phyloP scores from a whole-genome alignment of 441 rosid genomes.

The Pelargonium myrrhifolium region DNA sequence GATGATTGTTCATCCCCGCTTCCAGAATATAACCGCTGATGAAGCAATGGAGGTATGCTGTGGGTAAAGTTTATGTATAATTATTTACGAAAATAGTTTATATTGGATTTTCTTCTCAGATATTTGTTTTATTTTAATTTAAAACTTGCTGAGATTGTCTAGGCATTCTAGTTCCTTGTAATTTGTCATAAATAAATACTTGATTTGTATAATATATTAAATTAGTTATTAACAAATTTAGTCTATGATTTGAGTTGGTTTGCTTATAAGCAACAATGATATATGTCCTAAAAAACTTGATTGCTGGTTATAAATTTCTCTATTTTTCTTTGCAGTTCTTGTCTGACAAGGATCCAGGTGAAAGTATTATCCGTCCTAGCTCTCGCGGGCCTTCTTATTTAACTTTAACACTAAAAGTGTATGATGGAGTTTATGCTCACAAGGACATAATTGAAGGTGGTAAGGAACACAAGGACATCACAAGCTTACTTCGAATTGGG shows the following conservation, averaged over 20 bases:
- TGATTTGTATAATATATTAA: neutral
- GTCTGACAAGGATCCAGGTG: slow-evolving; percentile 88
- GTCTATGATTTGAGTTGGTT: neutral
- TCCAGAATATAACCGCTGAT: slow-evolving; percentile 9
- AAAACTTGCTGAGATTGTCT: neutral
- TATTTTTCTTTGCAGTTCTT: slow-evolving; percentile 43
- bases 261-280: neutral
- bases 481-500: slow-evolving; percentile 87
- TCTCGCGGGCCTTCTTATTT: slow-evolving; percentile 88
- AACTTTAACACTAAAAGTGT: slow-evolving; percentile 77
- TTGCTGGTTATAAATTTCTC: neutral
- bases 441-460: slow-evolving; percentile 93
- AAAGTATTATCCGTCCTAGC: slow-evolving; percentile 88
- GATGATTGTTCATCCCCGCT: slow-evolving; percentile 13
- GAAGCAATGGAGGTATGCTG: slow-evolving; percentile 7
- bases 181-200: neutral
- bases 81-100: neutral
- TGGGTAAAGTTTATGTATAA: neutral
- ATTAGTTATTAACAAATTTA: neutral
- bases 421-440: slow-evolving; percentile 83
- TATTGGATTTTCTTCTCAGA: neutral
- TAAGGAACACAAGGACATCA: slow-evolving; percentile 89
- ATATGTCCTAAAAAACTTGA: neutral
- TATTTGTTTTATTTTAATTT: neutral
- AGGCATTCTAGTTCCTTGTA: neutral